These are phyloP conservation scores for Calcarisporium arbuscula DNA, from an alignment of 2,329 filamentous ascomycete species.

Conservation along the genomic window DNA sequence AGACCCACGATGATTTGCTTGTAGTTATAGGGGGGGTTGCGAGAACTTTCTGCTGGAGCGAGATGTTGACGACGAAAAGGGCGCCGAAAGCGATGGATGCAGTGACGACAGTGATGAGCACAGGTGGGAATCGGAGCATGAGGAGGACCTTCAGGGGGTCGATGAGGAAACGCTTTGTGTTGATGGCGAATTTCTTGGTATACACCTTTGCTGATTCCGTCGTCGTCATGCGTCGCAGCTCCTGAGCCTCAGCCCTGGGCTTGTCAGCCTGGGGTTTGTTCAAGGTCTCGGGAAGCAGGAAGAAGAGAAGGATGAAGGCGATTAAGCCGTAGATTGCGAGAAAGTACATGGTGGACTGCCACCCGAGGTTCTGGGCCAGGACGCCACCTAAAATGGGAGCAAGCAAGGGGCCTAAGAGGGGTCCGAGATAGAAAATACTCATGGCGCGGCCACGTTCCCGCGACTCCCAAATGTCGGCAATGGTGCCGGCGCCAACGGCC, in stretches of 20 bases:
- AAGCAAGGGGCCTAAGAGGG: constrained; percentile 66
- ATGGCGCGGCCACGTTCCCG: constrained; percentile 71
- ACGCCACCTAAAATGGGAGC: constrained; percentile 72
- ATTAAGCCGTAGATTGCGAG: constrained; percentile 62
- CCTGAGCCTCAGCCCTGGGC: background rate
- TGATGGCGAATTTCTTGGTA: constrained; percentile 45
- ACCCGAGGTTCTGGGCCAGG: constrained; percentile 61
- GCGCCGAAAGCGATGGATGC: constrained; percentile 69
- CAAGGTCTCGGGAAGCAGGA: constrained; percentile 63
- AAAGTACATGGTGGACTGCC: constrained; percentile 76
- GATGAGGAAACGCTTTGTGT: constrained; percentile 56
- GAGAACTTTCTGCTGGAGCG: constrained; percentile 66
- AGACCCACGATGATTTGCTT: constrained; percentile 63
- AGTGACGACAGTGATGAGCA: constrained; percentile 67
- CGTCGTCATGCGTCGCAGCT: constrained; percentile 47
- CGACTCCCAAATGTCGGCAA: constrained; percentile 73
- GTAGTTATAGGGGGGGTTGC: constrained; percentile 60
- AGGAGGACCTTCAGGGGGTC: constrained; percentile 66
- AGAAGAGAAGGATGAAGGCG: constrained; percentile 48
- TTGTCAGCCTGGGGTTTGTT: constrained; percentile 22
- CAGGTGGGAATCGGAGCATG: constrained; percentile 68
- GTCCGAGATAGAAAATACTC: constrained; percentile 76
- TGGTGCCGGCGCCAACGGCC: constrained; percentile 76
- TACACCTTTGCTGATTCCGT: constrained; percentile 53
- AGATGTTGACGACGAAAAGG: constrained; percentile 73